phyloP scores from a whole-genome alignment of 169 alveolate genomes.

The Blepharisma undulans region DNA sequence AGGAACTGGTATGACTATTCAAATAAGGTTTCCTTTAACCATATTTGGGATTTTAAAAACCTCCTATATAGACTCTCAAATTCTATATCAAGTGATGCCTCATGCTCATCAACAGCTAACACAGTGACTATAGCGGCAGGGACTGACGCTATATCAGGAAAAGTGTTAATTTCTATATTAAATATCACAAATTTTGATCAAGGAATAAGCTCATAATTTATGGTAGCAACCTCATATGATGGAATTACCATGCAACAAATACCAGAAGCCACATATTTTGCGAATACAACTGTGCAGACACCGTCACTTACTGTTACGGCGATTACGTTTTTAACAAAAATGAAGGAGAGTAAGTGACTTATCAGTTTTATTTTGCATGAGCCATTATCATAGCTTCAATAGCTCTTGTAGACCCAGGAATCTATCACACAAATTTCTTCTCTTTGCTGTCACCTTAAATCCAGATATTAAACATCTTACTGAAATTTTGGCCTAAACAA shows the following conservation, averaged over 20 bases:
- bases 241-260: background rate
- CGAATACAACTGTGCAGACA: background rate
- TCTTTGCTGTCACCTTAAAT: slow-evolving; percentile 93
- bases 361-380: slow-evolving; percentile 72
- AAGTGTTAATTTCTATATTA: background rate
- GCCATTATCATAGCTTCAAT: slow-evolving; percentile 94
- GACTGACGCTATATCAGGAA: background rate
- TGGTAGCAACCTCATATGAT: background rate
- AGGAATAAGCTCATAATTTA: background rate
- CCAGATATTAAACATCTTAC: slow-evolving; percentile 96
- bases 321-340: slow-evolving; percentile 10
- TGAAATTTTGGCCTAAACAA: slow-evolving; percentile 96
- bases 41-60: background rate
- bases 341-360: slow-evolving; percentile 39
- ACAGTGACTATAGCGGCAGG: background rate
- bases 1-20: background rate
- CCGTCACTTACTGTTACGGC: background rate
- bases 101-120: background rate
- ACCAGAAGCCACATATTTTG: background rate
- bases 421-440: slow-evolving; percentile 93
- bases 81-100: background rate
- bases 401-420: slow-evolving; percentile 99
- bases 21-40: background rate
- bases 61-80: background rate
- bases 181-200: background rate